Base-by-base conservation (phyloP, 2,329 filamentous ascomycete species). In the Fusarium tanahbumbuense region DNA sequence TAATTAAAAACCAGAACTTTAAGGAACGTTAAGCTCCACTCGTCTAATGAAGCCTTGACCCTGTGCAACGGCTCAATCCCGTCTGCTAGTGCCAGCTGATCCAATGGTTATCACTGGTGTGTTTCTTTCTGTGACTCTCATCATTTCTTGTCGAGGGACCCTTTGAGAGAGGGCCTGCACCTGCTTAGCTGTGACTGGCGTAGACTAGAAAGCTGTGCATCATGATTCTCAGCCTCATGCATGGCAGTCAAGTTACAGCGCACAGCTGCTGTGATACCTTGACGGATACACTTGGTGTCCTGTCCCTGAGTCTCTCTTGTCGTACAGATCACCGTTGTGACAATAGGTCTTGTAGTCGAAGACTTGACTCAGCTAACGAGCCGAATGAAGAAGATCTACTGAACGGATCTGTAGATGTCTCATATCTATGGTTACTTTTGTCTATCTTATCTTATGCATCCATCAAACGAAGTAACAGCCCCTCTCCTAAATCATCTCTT, bases 1-100 rank as follows among this genome's bases (percentile, higher is more conserved):
- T 70, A 75, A 76, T 75, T 75, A 75, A 74, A 76, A 72, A 67
- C 66, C 65, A 76, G 71, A 73, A 66, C 64, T 62, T 62, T 64
- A 67, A 73, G 72, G 68, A 67, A 71, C 56, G 46, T 60, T 49
- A 47, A 60, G 63, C 55, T 69, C 68, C 72, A 71, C 73, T 75
- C 67, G 56, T 70, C 68, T 58, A 48, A 53, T 61, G 53, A 64
- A 57, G 63, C 59, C 67, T 58, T 68, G 67, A 54, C 68, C 60
- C 68, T 68, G 57, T 56, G 46, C 64, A 60, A 64, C 59, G 62
- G 60, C 60, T 73, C 54, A 67, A 64, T 73, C 60, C 68, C 70
- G 57, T 64, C 60, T 72, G 46, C 49, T 60, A 48, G 37, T 57
- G 63, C 62, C 60, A 56, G 66, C 62, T 64, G 54, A 65, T 67